Evolutionary conservation across 352 stramenopile genomes (phyloP).

Genomic region (Achlya hypogyna): DNA sequence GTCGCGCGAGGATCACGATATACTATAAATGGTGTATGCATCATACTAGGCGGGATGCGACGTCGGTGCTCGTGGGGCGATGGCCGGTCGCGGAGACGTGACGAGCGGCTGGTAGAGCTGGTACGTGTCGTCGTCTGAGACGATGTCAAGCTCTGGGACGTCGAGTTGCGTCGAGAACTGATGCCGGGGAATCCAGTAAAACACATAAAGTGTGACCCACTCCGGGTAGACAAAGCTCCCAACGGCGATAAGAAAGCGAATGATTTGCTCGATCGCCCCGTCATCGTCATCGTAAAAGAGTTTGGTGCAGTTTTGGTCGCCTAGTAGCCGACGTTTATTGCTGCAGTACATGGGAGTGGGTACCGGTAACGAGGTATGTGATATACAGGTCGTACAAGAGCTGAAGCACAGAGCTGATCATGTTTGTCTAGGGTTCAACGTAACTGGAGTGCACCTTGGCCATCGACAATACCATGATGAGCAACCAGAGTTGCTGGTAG

Average conservation of each 20-base stretch:
- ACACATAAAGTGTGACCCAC: conserved; percentile 61
- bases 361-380: conserved; percentile 39
- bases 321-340: not conserved
- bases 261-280: conserved; percentile 41
- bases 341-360: not conserved
- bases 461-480: conserved; percentile 39
- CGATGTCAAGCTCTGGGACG: conserved; percentile 34
- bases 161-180: conserved; percentile 54
- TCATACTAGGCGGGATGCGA: not conserved
- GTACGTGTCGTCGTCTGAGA: conserved; percentile 5
- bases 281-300: conserved; percentile 65
- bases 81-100: not conserved
- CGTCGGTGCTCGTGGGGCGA: not conserved
- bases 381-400: conserved; percentile 54
- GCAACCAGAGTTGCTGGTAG: conserved; percentile 56
- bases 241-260: conserved; percentile 40
- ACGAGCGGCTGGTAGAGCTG: not conserved
- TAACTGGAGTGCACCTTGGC: not conserved
- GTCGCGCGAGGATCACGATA: not conserved
- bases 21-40: not conserved
- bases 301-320: conserved; percentile 43
- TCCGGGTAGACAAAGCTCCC: conserved; percentile 50
- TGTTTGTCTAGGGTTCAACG: conserved; percentile 38
- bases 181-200: conserved; percentile 54
- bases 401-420: conserved; percentile 49